phyloP scores from a whole-genome alignment of 345 rosid species.

The Murraya koenigii region DNA sequence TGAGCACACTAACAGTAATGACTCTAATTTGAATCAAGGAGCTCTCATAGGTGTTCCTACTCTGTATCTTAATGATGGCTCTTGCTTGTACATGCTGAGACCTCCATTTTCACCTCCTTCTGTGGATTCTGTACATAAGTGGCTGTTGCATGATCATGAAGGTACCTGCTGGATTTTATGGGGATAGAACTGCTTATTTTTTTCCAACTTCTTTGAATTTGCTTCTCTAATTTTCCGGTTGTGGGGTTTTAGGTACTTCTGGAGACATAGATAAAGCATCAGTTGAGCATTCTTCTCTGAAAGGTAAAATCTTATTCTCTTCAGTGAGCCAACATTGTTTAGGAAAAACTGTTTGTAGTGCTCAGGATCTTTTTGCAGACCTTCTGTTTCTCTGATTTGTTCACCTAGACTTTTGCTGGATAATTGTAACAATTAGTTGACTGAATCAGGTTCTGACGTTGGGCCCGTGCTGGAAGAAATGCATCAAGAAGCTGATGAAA shows the following conservation, averaged over 20 bases:
- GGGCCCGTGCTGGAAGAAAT: slow-evolving; percentile 29
- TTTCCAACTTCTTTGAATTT: slow-evolving; percentile 9
- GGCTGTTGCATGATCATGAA: slow-evolving; percentile 44
- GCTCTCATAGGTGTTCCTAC: slow-evolving; percentile 54
- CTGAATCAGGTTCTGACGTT: slow-evolving; percentile 25
- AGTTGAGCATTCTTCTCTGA: slow-evolving; percentile 24
- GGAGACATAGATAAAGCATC: slow-evolving; percentile 19
- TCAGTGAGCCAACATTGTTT: slow-evolving; percentile 9
- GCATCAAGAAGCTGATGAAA: slow-evolving; percentile 27
- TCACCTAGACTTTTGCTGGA: slow-evolving; percentile 29
- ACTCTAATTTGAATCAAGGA: slow-evolving; percentile 31
- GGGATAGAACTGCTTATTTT: slow-evolving; percentile 5
- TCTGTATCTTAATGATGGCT: slow-evolving; percentile 75
- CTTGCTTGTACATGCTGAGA: slow-evolving; percentile 61
- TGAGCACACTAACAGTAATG: slow-evolving; percentile 13
- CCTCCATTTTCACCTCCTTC: slow-evolving; percentile 74
- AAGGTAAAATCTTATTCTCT: slow-evolving; percentile 32
- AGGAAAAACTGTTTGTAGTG: slow-evolving; percentile 3
- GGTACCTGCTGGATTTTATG: slow-evolving; percentile 39
- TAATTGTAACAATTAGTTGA: slow-evolving; percentile 22
- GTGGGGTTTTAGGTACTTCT: slow-evolving; percentile 30
- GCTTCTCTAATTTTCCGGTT: neutral
- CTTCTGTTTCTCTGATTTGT: slow-evolving; percentile 28
- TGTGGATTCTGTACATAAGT: slow-evolving; percentile 48
- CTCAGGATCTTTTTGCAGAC: slow-evolving; percentile 30